Evolutionary conservation across 31 red algal species (phyloP).

Genomic region (Asparagopsis taxiformis): DNA sequence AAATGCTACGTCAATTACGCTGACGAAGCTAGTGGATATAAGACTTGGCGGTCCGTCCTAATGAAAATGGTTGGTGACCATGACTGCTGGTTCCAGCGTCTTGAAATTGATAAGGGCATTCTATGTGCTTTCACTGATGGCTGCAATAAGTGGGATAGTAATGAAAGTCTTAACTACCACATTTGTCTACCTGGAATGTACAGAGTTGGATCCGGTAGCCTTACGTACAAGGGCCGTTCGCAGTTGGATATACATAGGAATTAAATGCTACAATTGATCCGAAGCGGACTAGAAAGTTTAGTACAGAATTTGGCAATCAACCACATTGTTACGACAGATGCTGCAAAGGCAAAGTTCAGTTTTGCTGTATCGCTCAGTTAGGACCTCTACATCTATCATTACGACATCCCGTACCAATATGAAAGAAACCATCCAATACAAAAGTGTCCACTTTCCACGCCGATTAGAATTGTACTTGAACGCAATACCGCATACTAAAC

Average conservation of each 20-base stretch:
- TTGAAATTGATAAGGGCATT: slow-evolving; percentile 26
- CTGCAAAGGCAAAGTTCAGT: no score
- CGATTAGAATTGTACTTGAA: no score
- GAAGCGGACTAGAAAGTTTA: no score
- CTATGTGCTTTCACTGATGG: slow-evolving; percentile 56
- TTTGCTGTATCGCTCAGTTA: no score
- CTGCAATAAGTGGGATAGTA: slow-evolving; percentile 42
- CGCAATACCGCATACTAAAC: no score
- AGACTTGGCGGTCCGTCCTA: slow-evolving; percentile 29
- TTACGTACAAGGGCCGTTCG: slow-evolving; percentile 35
- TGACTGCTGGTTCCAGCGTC: slow-evolving; percentile 18
- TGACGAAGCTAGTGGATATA: background rate
- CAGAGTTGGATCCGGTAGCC: slow-evolving; percentile 9
- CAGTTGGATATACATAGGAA: slow-evolving; percentile 9
- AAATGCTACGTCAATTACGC: slow-evolving; percentile 21
- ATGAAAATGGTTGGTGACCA: slow-evolving; percentile 19
- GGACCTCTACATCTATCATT: no score
- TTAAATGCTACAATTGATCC: background rate
- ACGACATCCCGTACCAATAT: no score
- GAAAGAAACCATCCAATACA: no score
- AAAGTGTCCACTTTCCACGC: no score
- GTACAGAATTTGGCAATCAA: no score
- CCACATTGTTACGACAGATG: no score
- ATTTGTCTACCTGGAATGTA: slow-evolving; percentile 50
- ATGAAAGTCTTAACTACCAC: slow-evolving; percentile 38